Evolutionary conservation across 257 asterid genomes (phyloP).

Genomic region (Solanum ossicruentum): DNA sequence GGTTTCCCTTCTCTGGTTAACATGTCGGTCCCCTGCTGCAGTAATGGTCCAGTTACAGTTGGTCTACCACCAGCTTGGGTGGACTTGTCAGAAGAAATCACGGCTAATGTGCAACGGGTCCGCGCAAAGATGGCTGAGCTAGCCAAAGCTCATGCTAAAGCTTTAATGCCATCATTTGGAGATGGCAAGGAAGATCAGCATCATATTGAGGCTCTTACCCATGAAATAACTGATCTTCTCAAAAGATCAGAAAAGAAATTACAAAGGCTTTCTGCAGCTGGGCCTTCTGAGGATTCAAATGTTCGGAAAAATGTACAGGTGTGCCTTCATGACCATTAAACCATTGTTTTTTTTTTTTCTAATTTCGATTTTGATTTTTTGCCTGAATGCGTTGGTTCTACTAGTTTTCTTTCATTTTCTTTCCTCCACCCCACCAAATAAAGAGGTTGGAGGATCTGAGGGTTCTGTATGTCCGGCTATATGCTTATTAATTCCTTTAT

Average conservation of each 20-base stretch:
- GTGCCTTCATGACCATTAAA: constrained; percentile 9
- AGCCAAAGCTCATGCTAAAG: constrained; percentile 96
- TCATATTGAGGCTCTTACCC: constrained; percentile 79
- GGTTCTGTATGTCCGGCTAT: neutral
- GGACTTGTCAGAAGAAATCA: constrained; percentile 87
- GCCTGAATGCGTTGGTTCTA: neutral
- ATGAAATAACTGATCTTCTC: constrained; percentile 76
- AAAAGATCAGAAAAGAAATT: constrained; percentile 68
- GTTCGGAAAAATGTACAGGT: constrained; percentile 98
- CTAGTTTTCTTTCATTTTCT: neutral
- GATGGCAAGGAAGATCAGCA: constrained; percentile 97
- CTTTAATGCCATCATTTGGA: constrained; percentile 98
- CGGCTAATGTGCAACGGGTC: constrained; percentile 64
- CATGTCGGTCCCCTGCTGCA: constrained; percentile 16
- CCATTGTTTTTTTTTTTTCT: neutral
- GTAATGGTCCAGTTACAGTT: constrained; percentile 75
- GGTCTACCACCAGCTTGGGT: constrained; percentile 99
- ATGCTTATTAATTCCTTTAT: neutral
- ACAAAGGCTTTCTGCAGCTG: constrained; percentile 72
- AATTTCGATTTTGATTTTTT: neutral
- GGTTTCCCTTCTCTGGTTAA: neutral
- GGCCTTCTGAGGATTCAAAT: constrained; percentile 91
- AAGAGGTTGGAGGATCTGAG: neutral
- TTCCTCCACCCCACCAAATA: neutral
- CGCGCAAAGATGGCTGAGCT: constrained; percentile 76